Percentiles rank a stretch among this genome's conserved stretches.
Evolutionary conservation across 306 rosid species (phyloP).

Genomic region (Lathyrus tuberosus): DNA sequence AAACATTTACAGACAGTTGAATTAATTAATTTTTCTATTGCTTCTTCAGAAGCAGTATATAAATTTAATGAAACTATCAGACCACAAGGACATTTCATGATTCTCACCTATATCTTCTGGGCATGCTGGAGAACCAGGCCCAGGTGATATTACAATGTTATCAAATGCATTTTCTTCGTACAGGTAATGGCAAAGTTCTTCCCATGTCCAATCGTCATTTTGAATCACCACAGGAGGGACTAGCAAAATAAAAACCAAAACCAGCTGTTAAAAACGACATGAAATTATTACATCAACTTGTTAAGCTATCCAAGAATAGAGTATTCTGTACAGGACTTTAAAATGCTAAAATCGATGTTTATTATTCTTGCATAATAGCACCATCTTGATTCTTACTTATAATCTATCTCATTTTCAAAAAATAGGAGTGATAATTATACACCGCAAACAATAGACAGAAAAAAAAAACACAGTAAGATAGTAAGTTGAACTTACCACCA

Average conservation of each 20-base stretch:
- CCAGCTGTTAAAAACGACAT: constrained; percentile 34
- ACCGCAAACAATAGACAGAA: not conserved
- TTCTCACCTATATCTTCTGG: constrained; percentile 82
- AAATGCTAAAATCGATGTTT: not conserved
- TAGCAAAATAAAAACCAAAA: constrained; percentile 50
- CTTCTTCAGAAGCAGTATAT: too few species aligned
- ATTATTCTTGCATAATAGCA: not conserved
- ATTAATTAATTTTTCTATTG: constrained; percentile 34
- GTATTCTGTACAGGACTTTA: constrained; percentile 13
- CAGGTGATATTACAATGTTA: constrained; percentile 97
- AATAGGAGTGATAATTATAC: constrained; percentile 8
- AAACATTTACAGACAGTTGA: constrained; percentile 9
- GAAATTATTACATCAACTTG: constrained; percentile 15
- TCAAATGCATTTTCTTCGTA: constrained; percentile 90
- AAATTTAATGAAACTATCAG: constrained; percentile 21
- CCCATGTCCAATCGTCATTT: constrained; percentile 88
- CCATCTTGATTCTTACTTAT: constrained; percentile 10
- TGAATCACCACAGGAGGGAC: constrained; percentile 92
- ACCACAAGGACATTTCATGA: constrained; percentile 19
- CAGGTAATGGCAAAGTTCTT: constrained; percentile 68
- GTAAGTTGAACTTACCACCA: constrained; percentile 60
- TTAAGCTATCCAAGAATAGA: constrained; percentile 28
- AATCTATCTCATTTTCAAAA: constrained; percentile 2
- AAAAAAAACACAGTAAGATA: constrained; percentile 21
- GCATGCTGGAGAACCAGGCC: constrained; percentile 95